Evolutionary conservation across 2,329 filamentous ascomycete species (phyloP), one percentile per base, ranked within the genome.

Genomic region (Colletotrichum sp.): DNA sequence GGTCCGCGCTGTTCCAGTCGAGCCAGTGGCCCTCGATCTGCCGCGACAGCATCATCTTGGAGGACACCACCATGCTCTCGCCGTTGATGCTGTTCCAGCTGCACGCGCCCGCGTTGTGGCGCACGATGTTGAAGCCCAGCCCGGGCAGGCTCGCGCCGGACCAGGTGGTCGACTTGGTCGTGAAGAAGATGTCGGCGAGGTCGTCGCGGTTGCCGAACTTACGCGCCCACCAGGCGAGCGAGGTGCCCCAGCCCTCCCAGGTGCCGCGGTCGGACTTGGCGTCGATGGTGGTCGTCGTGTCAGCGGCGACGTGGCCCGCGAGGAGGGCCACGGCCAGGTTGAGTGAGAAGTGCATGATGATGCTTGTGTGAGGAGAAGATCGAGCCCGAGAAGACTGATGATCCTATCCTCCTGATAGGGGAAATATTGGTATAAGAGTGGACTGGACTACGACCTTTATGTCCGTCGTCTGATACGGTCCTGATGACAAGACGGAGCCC

Each of bases 171-270:
- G 79, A 77, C 18, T 83, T 79, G n/a, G 81, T 80, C 8, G 81
- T 83, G 80, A 87, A 88, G 77, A 87, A 86, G 66, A 85, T 81
- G 69, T 84, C 79, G 65, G 85, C 84, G 12, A 88, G 82, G 78
- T 87, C 85, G 36, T 86, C 83, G 55, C 83, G 81, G 44, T 82
- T 80, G 6, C 86, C 86, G 71, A 87, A 88, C 5, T 81, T 81
- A 36, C 80, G 82, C 3, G 84, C 86, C 86, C 86, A 88, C 86
- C 86, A 88, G 10, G 85, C 85, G 3, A 88, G 81, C 15, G 84
- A 86, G 0, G 83, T 84, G 15, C 85, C 85, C 85, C 85, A 88
- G 65, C 86, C 86, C 69, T 87, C 85, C 86, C 86, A 88, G 0
- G 79, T 84, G 22, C 85, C 86, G 75, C 82, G 85, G 77, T 84